Conservation (phyloP, 345 rosid species). For the Brassica incana region DNA sequence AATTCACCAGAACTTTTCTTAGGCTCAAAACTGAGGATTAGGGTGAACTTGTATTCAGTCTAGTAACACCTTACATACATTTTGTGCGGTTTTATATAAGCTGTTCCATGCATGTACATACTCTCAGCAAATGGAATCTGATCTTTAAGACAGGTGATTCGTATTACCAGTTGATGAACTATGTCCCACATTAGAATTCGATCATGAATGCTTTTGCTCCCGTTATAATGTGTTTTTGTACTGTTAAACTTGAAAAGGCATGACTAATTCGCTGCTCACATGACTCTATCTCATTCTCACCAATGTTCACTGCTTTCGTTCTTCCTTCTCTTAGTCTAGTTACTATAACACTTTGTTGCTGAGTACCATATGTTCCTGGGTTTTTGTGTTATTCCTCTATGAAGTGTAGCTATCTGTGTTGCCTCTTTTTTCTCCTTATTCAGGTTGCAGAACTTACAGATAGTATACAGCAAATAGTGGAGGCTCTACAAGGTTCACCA, state of each 20-base stretch:
- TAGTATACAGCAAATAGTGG: constrained; percentile 62
- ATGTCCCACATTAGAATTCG: background rate
- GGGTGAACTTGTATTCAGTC: background rate
- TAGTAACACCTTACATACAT: background rate
- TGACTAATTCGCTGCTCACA: background rate
- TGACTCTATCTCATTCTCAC: constrained; percentile 4
- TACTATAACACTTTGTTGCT: background rate
- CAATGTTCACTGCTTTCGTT: constrained; percentile 5
- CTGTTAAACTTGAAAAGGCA: background rate
- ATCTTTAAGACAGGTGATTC: constrained; percentile 3
- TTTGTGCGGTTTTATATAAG: constrained; percentile 8
- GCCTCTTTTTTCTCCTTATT: background rate
- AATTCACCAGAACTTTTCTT: background rate
- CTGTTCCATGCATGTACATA: constrained; percentile 6
- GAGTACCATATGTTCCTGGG: background rate
- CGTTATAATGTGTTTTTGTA: background rate
- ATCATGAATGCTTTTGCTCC: constrained; percentile 3
- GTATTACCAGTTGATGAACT: background rate
- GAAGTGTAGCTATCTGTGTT: constrained; percentile 23
- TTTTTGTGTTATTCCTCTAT: constrained; percentile 5
- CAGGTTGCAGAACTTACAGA: constrained; percentile 77
- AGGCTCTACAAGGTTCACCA: constrained; percentile 61
- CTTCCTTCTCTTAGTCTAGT: constrained; percentile 7
- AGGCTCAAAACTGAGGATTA: background rate
- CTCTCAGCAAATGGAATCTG: constrained; percentile 9